Base-by-base conservation (phyloP, 495 filamentous ascomycete species). In the Podospora pseudocomata region DNA sequence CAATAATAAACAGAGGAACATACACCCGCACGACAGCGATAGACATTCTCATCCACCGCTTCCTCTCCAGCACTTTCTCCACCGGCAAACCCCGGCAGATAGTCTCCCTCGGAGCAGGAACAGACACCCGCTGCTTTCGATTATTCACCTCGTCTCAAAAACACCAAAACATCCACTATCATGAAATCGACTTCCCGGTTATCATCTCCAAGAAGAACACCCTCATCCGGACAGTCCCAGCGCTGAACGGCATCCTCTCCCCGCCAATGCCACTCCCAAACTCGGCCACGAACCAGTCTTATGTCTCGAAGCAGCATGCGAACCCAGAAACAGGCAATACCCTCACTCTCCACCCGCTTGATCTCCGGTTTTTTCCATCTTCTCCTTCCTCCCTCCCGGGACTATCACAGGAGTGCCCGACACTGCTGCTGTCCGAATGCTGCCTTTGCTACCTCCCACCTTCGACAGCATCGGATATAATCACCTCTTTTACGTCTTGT, bases 1-100 rank as follows among this genome's bases (percentile, higher is more conserved):
- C 95, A 56, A 93, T 98, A 56, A 97, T 98, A 67, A 97, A 97
- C 77, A 80, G 95, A 86, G 94, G 94, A 53, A 98, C 95, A n/a
- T 97, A 97, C 76, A 91, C 94, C 30, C 88, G 95, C 71, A 97
- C 94, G 27, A 87, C 86, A 30, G 92, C 92, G 26, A 90, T 99
- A 75, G 94, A 98, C 79, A 80, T 78, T 54, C 86, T 99, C 27
- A 87, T 98, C 67, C 76, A 85, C 28, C 76, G 77, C 44, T 98
- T 97, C 76, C 85, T 98, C 60, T 67, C 74, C 30, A 71, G 64
- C 56, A 79, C 76, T 32, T 64, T 67, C 26, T 56, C 59, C 5
- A 49, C 26, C 61, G 39, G 39, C 15, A 18, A 76, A 68, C 62
- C 77, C 69, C 58, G 76, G 66, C 95, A 99, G 74, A 94, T 99